These are phyloP conservation scores for Tubosaeta brunneosetosa DNA, from an alignment of 768 basidiomycete species.

Conservation along the genomic window DNA sequence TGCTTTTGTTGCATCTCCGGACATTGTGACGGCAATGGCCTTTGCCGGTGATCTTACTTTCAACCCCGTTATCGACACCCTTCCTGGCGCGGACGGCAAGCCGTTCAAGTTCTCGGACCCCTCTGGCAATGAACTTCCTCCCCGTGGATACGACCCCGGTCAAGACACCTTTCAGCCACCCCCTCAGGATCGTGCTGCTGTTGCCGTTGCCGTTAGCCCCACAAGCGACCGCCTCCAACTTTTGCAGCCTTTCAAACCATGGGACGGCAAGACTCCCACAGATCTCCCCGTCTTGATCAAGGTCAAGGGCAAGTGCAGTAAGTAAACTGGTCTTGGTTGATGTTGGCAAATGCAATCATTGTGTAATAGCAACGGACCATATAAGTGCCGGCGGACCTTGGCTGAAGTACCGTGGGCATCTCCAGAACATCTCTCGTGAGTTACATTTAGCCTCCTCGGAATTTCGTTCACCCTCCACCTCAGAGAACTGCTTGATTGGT, in stretches of 20 bases:
- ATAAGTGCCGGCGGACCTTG: conserved; percentile 98
- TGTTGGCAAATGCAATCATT: conserved; percentile 1
- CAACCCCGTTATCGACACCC: conserved; percentile 91
- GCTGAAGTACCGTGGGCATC: conserved; percentile 99
- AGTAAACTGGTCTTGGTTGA: conserved; percentile 29
- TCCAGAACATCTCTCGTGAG: conserved; percentile 94
- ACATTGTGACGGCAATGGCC: conserved; percentile 94
- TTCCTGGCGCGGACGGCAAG: conserved; percentile 89
- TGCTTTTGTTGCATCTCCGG: conserved; percentile 90
- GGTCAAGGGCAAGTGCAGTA: conserved; percentile 98
- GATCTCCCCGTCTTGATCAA: conserved; percentile 96
- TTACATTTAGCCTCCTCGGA: conserved; percentile 8
- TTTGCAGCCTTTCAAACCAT: conserved; percentile 81
- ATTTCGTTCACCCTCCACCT: conserved; percentile 2
- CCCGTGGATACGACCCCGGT: conserved; percentile 93
- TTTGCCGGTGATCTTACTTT: conserved; percentile 93
- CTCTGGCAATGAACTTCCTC: conserved; percentile 87
- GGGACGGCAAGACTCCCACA: conserved; percentile 89
- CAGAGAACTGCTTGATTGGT: conserved; percentile 96
- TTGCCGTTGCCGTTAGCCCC: conserved; percentile 83
- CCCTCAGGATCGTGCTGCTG: conserved; percentile 75
- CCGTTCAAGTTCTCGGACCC: conserved; percentile 96
- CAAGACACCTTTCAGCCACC: conserved; percentile 97
- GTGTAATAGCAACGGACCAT: conserved; percentile 71
- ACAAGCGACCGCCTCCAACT: conserved; percentile 88